A percentile compares a stretch with the other conserved stretches of the same genome.
Conservation (phyloP, 2,329 filamentous ascomycete species). For the Paradendryphiella salina region DNA sequence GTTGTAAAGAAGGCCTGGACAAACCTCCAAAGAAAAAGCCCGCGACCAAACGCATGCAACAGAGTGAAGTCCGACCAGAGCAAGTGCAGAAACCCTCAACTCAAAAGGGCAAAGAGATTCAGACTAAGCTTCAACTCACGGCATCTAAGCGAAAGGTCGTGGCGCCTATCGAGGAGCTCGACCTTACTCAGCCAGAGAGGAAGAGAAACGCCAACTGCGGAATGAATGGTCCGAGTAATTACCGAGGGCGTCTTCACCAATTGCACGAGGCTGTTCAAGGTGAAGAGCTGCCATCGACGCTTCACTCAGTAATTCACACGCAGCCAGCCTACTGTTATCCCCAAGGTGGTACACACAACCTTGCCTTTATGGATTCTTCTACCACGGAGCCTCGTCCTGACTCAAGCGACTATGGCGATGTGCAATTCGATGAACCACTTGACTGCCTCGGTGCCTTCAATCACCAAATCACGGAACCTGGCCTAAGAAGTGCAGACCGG, state of each 20-base stretch:
- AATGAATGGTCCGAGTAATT: constrained; percentile 23
- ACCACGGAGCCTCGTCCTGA: neutral
- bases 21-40: constrained; percentile 59
- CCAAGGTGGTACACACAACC: constrained; percentile 24
- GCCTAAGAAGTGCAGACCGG: neutral
- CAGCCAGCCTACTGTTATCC: constrained; percentile 36
- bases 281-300: constrained; percentile 22
- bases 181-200: constrained; percentile 40
- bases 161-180: constrained; percentile 33
- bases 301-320: constrained; percentile 33
- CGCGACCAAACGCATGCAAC: constrained; percentile 28
- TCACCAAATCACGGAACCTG: neutral
- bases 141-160: constrained; percentile 33
- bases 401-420: constrained; percentile 41
- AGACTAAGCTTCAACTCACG: constrained; percentile 37
- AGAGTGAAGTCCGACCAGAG: constrained; percentile 12
- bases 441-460: neutral
- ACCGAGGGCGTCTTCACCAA: constrained; percentile 29
- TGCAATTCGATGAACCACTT: constrained; percentile 20
- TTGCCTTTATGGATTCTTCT: constrained; percentile 27
- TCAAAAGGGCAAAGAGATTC: constrained; percentile 21
- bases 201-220: constrained; percentile 27
- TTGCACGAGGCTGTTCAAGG: constrained; percentile 33
- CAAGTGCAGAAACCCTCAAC: neutral
- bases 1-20: constrained; percentile 71